Base-by-base conservation (phyloP, 139 green algal genomes). In the Protoeuglena noctilucae region DNA sequence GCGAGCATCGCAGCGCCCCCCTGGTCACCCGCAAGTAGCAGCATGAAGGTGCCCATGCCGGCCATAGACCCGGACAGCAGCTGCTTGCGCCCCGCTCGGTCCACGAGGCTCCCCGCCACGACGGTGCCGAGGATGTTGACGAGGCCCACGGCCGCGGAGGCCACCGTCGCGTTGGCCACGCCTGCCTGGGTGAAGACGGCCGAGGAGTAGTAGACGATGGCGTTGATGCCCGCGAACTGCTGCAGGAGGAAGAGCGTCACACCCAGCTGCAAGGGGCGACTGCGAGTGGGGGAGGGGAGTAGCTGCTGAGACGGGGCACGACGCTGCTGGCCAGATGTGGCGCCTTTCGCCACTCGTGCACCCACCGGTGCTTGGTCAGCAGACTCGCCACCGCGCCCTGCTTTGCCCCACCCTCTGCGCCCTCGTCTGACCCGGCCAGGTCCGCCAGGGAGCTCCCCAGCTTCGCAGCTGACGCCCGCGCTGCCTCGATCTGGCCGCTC, bases 141-240 rank as follows among this genome's bases (percentile, higher is more conserved):
- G 28, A 71, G 65, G 30, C 87, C 87, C 28, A 97, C 85, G 0
- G 81, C 85, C 1, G 83, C 86, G 43, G 63, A 84, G 25, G 88
- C 90, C 24, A 91, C 67, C 1, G 87, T 77, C n/a, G 68, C 86
- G 14, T 70, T 84, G n/a, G 64, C 48, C 16, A 98, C 73, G 25
- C 89, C 89, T 0, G 86, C 89, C 65, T 87, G 28, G 40, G 19
- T 51, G 70, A 98, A 98, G 9, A 98, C 82, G n/a, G 75, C 69
- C 40, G 74, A 85, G 23, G 75, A 88, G 67, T 93, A 96, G 75
- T 93, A 96, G 24, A 96, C 73, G 47, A 97, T 74, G 4, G 84
- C 84, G 55, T 79, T 74, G 71, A 98, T 93, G 67, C 90, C 90
- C 2, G 76, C 70, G 54, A 95, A 88, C 79, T 98, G 90, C 74